Base-by-base conservation (phyloP, 208 protist species). In the Phytomonas francai region DNA sequence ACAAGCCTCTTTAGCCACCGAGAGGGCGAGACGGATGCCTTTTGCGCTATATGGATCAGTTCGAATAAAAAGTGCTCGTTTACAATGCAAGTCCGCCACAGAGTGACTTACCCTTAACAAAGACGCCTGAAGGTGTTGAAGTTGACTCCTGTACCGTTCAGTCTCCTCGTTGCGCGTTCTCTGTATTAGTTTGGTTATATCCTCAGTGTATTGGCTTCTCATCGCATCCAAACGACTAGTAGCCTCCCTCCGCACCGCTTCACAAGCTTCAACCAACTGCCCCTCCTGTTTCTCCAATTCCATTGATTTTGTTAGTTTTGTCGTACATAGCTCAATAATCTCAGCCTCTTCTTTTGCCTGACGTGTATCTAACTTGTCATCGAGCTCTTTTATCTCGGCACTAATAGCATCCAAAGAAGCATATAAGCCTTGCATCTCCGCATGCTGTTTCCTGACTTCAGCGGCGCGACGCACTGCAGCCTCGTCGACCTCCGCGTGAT, bases 221-320 rank as follows among this genome's bases (percentile, higher is more conserved):
- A 54, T 54, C 16, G 45, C 45, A 19, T 54, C 45, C 16, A 54
- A 54, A 54, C 45, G 45, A 22, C 19, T 25, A 12, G 45, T 54
- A 6, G 45, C 25, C 45, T 54, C 45, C 45, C 19, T 12, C 19
- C 45, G 45, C 8, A 54, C 45, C 45, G 45, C 45, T 54, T 54
- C 45, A 54, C 45, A 54, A 5, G 45, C 19, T 19, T 54, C 45
- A 25, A 1, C 67, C 64, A 81, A 45, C 61, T 72, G 62, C 30
- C 69, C 57, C 65, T 78, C 72, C 59, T 72, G 65, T 4, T 62
- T 67, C 45, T 73, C 67, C 63, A 87, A 59, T 68, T 92, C 81
- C 12, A 67, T 83, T 39, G 68, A 60, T 67, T 88, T 92, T 51
- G 67, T 65, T 27, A 87, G 64, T 16, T 80, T 56, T 36, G 56